phyloP scores from a whole-genome alignment of 768 basidiomycete genomes.

The Xerocomus brunneocitrinus region DNA sequence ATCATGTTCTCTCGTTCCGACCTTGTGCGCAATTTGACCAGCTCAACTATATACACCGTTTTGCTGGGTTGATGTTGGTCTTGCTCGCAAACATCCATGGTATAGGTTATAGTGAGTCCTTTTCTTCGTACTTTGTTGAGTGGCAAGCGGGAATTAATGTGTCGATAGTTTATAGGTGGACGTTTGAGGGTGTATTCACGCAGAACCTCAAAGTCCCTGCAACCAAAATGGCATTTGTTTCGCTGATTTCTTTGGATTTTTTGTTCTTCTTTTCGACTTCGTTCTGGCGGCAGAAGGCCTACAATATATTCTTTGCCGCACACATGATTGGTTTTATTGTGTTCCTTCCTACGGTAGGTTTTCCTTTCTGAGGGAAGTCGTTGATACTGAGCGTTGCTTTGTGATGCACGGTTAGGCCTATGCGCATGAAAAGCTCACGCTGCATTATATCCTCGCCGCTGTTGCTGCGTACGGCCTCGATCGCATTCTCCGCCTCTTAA shows the following conservation, averaged over 20 bases:
- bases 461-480: slow-evolving; percentile 42
- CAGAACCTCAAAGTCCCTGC: slow-evolving; percentile 1
- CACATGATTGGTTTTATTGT: slow-evolving; percentile 42
- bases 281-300: slow-evolving; percentile 38
- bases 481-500: slow-evolving; percentile 40
- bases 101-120: slow-evolving; percentile 35
- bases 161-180: slow-evolving; percentile 28
- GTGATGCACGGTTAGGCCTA: slow-evolving; percentile 19
- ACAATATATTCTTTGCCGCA: slow-evolving; percentile 40
- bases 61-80: slow-evolving; percentile 40
- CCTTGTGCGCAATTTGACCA: slow-evolving; percentile 16
- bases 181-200: slow-evolving; percentile 17
- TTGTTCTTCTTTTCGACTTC: slow-evolving; percentile 39
- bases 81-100: slow-evolving; percentile 40
- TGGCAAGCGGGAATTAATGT: neutral
- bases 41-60: slow-evolving; percentile 56
- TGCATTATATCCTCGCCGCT: slow-evolving; percentile 41
- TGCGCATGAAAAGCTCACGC: slow-evolving; percentile 21
- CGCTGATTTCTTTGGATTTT: slow-evolving; percentile 32
- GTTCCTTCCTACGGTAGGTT: slow-evolving; percentile 36
- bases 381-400: slow-evolving; percentile 9
- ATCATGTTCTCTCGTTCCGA: neutral
- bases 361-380: neutral
- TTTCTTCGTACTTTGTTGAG: neutral
- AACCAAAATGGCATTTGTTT: slow-evolving; percentile 30